A percentile compares a stretch with the other conserved stretches of the same genome.
Evolutionary conservation across 306 rosid genomes (phyloP).

Genomic region (Prunus salicina): DNA sequence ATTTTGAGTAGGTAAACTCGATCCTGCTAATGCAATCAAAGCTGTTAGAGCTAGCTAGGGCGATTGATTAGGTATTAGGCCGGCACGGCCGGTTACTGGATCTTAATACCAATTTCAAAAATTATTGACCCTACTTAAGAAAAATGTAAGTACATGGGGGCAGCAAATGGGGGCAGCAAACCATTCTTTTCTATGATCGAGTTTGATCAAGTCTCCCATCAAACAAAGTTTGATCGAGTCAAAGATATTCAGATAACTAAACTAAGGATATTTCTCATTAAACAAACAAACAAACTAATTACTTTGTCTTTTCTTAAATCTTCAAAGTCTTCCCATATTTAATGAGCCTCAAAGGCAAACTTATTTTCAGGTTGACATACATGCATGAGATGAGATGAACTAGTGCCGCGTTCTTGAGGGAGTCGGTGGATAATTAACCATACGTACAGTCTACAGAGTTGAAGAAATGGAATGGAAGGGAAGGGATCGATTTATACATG

Average conservation of each 20-base stretch:
- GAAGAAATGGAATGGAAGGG: too few species aligned
- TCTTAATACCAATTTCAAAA: neutral
- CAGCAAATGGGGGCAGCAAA: too few species aligned
- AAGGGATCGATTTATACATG: neutral
- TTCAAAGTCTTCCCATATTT: conserved; percentile 1
- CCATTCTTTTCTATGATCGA: neutral
- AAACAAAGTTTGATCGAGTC: neutral
- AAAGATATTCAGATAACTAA: neutral
- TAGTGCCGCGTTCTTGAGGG: conserved; percentile 34
- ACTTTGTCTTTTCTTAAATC: neutral
- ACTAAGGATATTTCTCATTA: neutral
- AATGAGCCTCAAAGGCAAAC: neutral
- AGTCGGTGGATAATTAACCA: conserved; percentile 28
- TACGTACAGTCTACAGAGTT: too few species aligned
- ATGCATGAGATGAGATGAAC: conserved; percentile 11
- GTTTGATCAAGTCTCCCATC: neutral
- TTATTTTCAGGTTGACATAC: conserved; percentile 18
- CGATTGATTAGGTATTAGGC: conserved; percentile 48
- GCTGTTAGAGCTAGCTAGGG: conserved; percentile 42
- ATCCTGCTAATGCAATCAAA: conserved; percentile 28
- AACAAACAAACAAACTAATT: neutral
- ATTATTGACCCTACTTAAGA: conserved; percentile 6
- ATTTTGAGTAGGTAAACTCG: conserved; percentile 39
- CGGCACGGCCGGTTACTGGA: conserved; percentile 34
- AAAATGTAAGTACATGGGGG: neutral